These are phyloP conservation scores for Salpingoeca rosetta DNA, from an alignment of 78 protist genomes.

Conservation along the genomic window DNA sequence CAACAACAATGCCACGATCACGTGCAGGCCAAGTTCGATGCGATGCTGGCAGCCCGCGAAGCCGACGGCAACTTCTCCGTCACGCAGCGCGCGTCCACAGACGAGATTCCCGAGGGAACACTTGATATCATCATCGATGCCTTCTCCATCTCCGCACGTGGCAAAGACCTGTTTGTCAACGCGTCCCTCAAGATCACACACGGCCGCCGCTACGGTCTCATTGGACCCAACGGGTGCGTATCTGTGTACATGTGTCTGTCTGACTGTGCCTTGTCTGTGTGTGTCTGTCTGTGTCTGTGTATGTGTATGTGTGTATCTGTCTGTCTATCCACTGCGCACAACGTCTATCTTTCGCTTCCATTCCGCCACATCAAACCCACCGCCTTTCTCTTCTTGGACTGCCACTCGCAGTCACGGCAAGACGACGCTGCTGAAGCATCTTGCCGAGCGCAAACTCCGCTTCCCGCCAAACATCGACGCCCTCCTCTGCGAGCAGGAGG, in stretches of 20 bases:
- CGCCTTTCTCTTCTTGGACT: not conserved
- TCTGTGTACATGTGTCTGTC: no score
- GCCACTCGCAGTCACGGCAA: slow-evolving; percentile 54
- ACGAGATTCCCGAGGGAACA: not conserved
- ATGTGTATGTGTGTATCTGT: not conserved
- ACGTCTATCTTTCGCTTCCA: not conserved
- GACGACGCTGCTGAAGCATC: slow-evolving; percentile 71
- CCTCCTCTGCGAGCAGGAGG: slow-evolving; percentile 69
- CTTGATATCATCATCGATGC: not conserved
- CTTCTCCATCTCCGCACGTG: not conserved
- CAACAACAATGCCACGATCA: no score
- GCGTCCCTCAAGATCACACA: not conserved
- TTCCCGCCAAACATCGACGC: slow-evolving; percentile 28
- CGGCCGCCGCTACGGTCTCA: slow-evolving; percentile 57
- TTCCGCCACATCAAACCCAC: not conserved
- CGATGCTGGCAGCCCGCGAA: not conserved
- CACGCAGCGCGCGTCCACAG: not conserved
- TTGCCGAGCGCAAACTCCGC: slow-evolving; percentile 31
- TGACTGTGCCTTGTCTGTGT: no score
- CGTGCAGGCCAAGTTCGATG: not conserved
- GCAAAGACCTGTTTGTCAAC: not conserved
- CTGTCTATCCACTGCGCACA: not conserved
- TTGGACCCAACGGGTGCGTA: slow-evolving; percentile 65
- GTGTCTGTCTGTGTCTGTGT: not conserved
- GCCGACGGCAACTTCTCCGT: not conserved